These are phyloP conservation scores for Metarhizium sp. DNA, from an alignment of 2,329 filamentous ascomycete species.

Conservation along the genomic window DNA sequence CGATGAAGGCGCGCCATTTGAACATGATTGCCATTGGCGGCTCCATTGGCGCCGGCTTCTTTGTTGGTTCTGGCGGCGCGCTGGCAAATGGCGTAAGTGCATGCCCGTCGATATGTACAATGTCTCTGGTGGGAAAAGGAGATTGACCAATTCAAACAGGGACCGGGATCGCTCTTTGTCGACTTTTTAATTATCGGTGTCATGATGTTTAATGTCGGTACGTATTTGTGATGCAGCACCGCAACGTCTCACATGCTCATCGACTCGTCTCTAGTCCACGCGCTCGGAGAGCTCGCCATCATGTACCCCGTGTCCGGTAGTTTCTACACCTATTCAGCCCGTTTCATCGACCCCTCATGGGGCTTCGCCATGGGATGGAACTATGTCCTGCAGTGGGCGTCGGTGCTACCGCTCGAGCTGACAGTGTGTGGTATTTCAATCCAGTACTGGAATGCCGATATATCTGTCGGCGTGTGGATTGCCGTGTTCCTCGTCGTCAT, in stretches of 20 bases:
- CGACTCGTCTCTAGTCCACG: conserved; percentile 31
- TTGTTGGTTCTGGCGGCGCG: conserved; percentile 48
- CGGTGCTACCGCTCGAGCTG: conserved; percentile 37
- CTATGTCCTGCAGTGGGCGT: conserved; percentile 37
- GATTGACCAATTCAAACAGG: conserved; percentile 1
- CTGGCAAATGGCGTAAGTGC: conserved; percentile 38
- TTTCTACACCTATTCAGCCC: conserved; percentile 49
- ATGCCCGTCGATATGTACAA: conserved; percentile 39
- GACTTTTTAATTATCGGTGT: conserved; percentile 8
- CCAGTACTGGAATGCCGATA: conserved; percentile 37
- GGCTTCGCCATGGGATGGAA: conserved; percentile 44
- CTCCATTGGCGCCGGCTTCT: conserved; percentile 54
- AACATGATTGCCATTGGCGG: conserved; percentile 56
- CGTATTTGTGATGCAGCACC: conserved; percentile 11
- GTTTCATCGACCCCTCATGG: conserved; percentile 52
- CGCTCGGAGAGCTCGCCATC: conserved; percentile 48
- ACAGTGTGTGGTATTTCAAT: conserved; percentile 41
- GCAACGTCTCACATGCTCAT: too few relatives aligned
- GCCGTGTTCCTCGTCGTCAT: conserved; percentile 39
- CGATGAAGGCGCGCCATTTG: conserved; percentile 48
- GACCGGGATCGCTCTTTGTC: conserved; percentile 5
- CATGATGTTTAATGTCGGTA: conserved; percentile 10
- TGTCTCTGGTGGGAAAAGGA: conserved; percentile 23
- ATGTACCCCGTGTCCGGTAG: conserved; percentile 50
- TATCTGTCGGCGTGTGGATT: conserved; percentile 39